Evolutionary conservation across 2,329 filamentous ascomycete species (phyloP).

Genomic region (Hypomyces rosellus): DNA sequence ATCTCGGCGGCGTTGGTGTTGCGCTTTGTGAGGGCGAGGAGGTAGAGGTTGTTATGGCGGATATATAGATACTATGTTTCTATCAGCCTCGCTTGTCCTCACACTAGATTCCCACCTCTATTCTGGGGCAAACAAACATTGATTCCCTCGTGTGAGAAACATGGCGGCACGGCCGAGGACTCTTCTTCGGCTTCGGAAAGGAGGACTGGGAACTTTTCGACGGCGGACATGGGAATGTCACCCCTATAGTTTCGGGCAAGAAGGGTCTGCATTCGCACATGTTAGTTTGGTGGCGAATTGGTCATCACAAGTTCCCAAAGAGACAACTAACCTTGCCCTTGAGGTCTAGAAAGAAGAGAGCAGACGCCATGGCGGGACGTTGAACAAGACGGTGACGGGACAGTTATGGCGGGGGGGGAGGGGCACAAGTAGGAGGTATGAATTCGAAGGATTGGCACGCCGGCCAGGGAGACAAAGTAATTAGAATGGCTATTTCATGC

Average conservation of each 20-base stretch:
- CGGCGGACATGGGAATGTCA: constrained; percentile 97
- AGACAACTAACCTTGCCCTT: constrained; percentile 82
- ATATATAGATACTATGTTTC: constrained; percentile 85
- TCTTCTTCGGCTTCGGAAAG: constrained; percentile 99
- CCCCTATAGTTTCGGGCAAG: constrained; percentile 97
- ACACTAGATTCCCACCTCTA: constrained; percentile 4
- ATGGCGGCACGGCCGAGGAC: constrained; percentile 92
- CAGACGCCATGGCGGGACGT: constrained; percentile 73
- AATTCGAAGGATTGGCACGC: constrained; percentile 11
- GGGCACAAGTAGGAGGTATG: constrained; percentile 19
- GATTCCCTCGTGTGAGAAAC: constrained; percentile 97
- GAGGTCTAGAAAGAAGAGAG: constrained; percentile 95
- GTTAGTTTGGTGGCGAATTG: neutral
- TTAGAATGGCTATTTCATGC: constrained; percentile 1
- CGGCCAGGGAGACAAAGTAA: constrained; percentile 16
- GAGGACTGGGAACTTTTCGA: constrained; percentile 94
- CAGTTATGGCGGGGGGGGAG: constrained; percentile 11
- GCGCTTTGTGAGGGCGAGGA: constrained; percentile 94
- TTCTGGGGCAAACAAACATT: constrained; percentile 57
- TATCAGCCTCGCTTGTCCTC: neutral
- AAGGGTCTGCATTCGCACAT: constrained; percentile 63
- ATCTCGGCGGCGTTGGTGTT: constrained; percentile 99
- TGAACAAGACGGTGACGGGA: constrained; percentile 19
- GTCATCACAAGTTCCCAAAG: neutral
- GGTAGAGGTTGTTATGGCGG: constrained; percentile 97